Conservation (phyloP, 768 basidiomycete species). For the Saitozyma podzolica region DNA sequence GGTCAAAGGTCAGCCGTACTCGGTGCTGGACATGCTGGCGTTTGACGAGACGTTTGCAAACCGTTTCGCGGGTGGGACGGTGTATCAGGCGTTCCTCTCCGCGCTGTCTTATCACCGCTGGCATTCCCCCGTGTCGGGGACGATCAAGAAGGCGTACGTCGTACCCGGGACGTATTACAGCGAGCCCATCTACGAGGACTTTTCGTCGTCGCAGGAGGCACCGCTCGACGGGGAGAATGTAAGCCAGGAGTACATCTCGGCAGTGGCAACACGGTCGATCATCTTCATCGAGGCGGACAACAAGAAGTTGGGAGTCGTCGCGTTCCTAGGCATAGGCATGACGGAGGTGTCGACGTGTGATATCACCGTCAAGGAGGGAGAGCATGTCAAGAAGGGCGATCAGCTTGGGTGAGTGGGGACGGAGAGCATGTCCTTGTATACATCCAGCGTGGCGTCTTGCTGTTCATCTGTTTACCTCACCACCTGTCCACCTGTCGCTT, state of each 20-base stretch:
- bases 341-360: conserved; percentile 66
- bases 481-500: no score
- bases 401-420: conserved; percentile 56
- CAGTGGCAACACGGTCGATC: conserved; percentile 59
- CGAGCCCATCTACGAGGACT: conserved; percentile 52
- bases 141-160: conserved; percentile 57
- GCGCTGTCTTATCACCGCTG: conserved; percentile 65
- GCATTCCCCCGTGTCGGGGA: conserved; percentile 62
- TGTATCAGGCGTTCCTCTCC: conserved; percentile 63
- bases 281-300: conserved; percentile 63
- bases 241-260: conserved; percentile 55
- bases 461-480: no score
- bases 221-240: conserved; percentile 45
- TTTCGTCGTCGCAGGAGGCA: conserved; percentile 52
- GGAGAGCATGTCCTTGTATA: no score
- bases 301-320: conserved; percentile 61
- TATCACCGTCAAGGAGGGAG: conserved; percentile 57
- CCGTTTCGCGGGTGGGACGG: conserved; percentile 58
- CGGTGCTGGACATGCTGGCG: conserved; percentile 61
- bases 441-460: no score
- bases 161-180: conserved; percentile 52
- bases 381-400: conserved; percentile 60
- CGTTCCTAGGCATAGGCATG: conserved; percentile 64
- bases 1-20: conserved; percentile 66
- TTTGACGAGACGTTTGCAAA: conserved; percentile 52